Conservation (phyloP, 345 rosid genomes). For the Xanthoceras sorbifolium region DNA sequence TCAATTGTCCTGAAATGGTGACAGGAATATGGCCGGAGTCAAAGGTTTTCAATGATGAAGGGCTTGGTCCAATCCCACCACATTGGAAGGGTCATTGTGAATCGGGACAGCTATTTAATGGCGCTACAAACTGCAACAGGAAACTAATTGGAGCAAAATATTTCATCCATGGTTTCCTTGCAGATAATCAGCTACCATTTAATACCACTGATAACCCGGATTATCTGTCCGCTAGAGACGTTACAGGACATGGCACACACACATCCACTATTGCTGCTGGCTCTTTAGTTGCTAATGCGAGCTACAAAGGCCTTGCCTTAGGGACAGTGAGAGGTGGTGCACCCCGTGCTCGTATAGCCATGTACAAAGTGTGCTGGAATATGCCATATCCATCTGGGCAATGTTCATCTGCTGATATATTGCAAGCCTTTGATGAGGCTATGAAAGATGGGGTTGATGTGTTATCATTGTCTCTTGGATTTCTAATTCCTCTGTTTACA, state of each 20-base stretch:
- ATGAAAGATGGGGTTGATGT: slow-evolving; percentile 56
- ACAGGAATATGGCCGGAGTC: slow-evolving; percentile 44
- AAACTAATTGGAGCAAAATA: slow-evolving; percentile 60
- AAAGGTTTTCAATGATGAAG: slow-evolving; percentile 39
- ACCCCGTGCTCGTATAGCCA: slow-evolving; percentile 50
- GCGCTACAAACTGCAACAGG: slow-evolving; percentile 34
- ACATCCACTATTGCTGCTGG: slow-evolving; percentile 48
- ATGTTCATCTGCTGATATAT: slow-evolving; percentile 40
- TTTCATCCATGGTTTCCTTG: slow-evolving; percentile 48
- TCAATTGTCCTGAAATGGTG: slow-evolving; percentile 26
- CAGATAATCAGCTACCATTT: slow-evolving; percentile 35
- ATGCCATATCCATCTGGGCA: neutral
- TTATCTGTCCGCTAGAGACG: slow-evolving; percentile 51
- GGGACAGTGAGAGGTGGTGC: slow-evolving; percentile 46
- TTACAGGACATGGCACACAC: slow-evolving; percentile 55
- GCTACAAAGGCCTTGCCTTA: slow-evolving; percentile 42
- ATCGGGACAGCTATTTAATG: slow-evolving; percentile 39
- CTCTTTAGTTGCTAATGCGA: neutral
- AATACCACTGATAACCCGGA: slow-evolving; percentile 35
- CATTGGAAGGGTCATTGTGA: slow-evolving; percentile 56
- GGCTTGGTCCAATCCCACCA: slow-evolving; percentile 48
- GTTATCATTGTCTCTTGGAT: slow-evolving; percentile 46
- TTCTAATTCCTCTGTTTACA: slow-evolving; percentile 33
- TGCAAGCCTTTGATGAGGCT: slow-evolving; percentile 56
- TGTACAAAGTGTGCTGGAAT: slow-evolving; percentile 60